phyloP scores from a whole-genome alignment of 805 yeast species.

The Pichia cabralensis region DNA sequence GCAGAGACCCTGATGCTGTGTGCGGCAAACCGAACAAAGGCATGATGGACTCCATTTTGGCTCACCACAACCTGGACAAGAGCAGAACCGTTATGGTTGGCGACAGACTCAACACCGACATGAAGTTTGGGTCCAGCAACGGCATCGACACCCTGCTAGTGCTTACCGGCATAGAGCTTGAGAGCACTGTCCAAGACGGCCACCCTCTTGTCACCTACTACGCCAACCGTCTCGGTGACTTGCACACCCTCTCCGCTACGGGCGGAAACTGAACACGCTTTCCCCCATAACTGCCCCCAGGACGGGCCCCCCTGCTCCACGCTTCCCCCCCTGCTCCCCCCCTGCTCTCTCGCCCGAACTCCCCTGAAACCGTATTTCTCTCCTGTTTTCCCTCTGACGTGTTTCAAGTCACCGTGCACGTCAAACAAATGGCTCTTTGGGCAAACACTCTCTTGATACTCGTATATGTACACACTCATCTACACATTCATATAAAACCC shows the following conservation, averaged over 20 bases:
- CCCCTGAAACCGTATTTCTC: too few relatives aligned
- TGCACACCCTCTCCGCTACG: slow-evolving; percentile 46
- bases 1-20: slow-evolving; percentile 62
- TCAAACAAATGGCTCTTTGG: too few relatives aligned
- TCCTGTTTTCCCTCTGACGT: too few relatives aligned
- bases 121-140: slow-evolving; percentile 82
- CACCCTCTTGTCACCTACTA: slow-evolving; percentile 50
- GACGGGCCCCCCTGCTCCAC: too few relatives aligned
- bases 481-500: too few relatives aligned
- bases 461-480: too few relatives aligned
- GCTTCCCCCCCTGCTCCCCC: too few relatives aligned
- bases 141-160: slow-evolving; percentile 83
- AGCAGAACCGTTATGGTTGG: slow-evolving; percentile 82
- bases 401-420: too few relatives aligned
- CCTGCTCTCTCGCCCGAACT: too few relatives aligned
- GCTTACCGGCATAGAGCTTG: slow-evolving; percentile 84
- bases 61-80: slow-evolving; percentile 47
- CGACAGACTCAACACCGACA: slow-evolving; percentile 90
- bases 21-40: slow-evolving; percentile 89
- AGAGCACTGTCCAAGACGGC: slow-evolving; percentile 40
- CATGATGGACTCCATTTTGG: slow-evolving; percentile 84
- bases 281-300: too few relatives aligned
- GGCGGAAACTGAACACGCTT: too few relatives aligned
- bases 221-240: slow-evolving; percentile 66
- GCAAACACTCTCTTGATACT: too few relatives aligned